Evolutionary conservation across 352 stramenopile species (phyloP).

Genomic region (Phytophthora pini): DNA sequence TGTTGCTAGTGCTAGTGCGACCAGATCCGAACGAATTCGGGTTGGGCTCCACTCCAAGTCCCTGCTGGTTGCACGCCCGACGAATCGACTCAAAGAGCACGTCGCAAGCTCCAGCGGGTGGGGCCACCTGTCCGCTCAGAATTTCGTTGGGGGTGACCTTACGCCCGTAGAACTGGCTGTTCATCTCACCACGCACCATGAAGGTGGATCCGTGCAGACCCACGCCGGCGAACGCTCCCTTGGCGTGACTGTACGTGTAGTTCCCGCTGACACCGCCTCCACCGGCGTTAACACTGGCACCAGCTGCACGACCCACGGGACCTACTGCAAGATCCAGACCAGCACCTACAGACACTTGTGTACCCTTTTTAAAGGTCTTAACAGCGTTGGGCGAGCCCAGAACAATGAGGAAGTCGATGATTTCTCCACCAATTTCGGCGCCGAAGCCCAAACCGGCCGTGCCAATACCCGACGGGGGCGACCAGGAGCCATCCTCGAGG

Average conservation of each 20-base stretch:
- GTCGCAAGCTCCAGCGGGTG: slow-evolving; percentile 68
- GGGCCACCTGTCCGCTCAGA: slow-evolving; percentile 73
- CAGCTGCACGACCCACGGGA: slow-evolving; percentile 69
- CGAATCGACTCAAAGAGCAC: slow-evolving; percentile 74
- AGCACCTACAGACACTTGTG: slow-evolving; percentile 81
- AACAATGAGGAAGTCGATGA: slow-evolving; percentile 92
- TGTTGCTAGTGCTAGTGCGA: slow-evolving; percentile 34
- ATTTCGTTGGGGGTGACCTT: slow-evolving; percentile 86
- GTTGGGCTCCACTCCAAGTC: slow-evolving; percentile 25
- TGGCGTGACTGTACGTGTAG: slow-evolving; percentile 89
- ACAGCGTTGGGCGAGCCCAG: slow-evolving; percentile 75
- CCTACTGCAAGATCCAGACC: slow-evolving; percentile 81
- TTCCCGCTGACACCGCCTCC: slow-evolving; percentile 81
- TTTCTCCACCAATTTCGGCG: slow-evolving; percentile 84
- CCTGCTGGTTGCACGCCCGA: slow-evolving; percentile 43
- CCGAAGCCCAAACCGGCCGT: slow-evolving; percentile 85
- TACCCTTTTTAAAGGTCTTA: slow-evolving; percentile 86
- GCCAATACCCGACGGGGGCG: slow-evolving; percentile 81
- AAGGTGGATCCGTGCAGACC: slow-evolving; percentile 87
- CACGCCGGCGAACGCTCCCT: slow-evolving; percentile 80
- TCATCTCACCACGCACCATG: slow-evolving; percentile 86
- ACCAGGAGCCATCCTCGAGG: slow-evolving; percentile 87
- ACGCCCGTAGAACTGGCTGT: slow-evolving; percentile 83
- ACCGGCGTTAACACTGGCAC: slow-evolving; percentile 80
- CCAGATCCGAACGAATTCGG: slow-evolving; percentile 30